Evolutionary conservation across 495 filamentous ascomycete species (phyloP), one percentile per base, ranked within the genome.

Genomic region (Hypoxylon subgilvum): DNA sequence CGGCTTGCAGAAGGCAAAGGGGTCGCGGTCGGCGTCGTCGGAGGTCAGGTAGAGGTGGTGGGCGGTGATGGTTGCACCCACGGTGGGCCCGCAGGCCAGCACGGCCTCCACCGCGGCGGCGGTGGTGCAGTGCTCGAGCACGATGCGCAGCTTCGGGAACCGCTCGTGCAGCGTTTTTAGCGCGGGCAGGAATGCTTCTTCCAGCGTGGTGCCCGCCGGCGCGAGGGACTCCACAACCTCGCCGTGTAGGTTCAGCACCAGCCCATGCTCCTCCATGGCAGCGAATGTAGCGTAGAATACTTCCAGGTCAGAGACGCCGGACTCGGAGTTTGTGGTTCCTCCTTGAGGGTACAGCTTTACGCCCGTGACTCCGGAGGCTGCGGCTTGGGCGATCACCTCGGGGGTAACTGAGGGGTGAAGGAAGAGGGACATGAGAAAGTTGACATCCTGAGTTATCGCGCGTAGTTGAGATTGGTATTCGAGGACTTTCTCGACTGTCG

Each of bases 1-100:
- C n/a, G 88, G 91, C 74, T 96, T 96, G 81, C 92, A 96, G 79
- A 91, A 95, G 65, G 83, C 85, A 77, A 90, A 88, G 30, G 88
- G 82, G 12, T 95, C 88, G 49, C 84, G 84, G 0, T 82, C 82
- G 77, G 85, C 88, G 56, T 89, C 84, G 56, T 96, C 89, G 12
- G 88, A 84, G 23, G 87, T 88, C 19, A 96, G 77, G 54, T 80
- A 90, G 9, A 96, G 73, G 61, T 95, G 92, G 67, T 96, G 91
- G 16, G 91, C 90, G 1, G 76, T 78, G 23, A 70, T 68, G 7
- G 67, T 70, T 14, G 67, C 67, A 0, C 78, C 86, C 18, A 96
- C 92, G 4, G 82, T 90, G 12, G 86, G 82, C 0, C 90, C 90
- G 65, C 87, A 91, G 28, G 82, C 76, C 62, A 80, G 80, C 19